Conservation (phyloP, 352 stramenopile species). For the Phytophthora megakarya region DNA sequence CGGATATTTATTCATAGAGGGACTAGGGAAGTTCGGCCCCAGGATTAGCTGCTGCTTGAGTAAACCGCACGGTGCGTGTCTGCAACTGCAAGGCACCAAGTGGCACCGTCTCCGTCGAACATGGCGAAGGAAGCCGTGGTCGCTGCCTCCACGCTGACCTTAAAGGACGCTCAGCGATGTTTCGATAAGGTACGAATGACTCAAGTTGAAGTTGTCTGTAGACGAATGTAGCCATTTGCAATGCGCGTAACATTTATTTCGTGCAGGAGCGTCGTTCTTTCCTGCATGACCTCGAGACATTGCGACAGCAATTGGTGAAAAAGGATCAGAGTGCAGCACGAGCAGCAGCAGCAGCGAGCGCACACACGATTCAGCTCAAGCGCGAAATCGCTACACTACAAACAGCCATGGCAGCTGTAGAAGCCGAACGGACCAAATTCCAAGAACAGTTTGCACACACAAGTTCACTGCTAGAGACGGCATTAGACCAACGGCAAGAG, state of each 20-base stretch:
- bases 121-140: slow-evolving; percentile 31
- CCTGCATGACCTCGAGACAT: slow-evolving; percentile 69
- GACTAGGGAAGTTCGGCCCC: neutral
- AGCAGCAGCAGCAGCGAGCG: slow-evolving; percentile 52
- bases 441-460: slow-evolving; percentile 69
- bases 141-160: slow-evolving; percentile 49
- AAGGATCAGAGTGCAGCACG: slow-evolving; percentile 68
- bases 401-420: slow-evolving; percentile 41
- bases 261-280: slow-evolving; percentile 66
- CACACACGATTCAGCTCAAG: slow-evolving; percentile 77
- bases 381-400: slow-evolving; percentile 72
- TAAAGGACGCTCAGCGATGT: slow-evolving; percentile 76
- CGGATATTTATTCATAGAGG: slow-evolving; percentile 17
- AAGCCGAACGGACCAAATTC: slow-evolving; percentile 53
- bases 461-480: slow-evolving; percentile 71
- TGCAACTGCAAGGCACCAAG: slow-evolving; percentile 1
- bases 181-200: slow-evolving; percentile 65
- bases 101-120: slow-evolving; percentile 11
- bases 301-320: slow-evolving; percentile 76
- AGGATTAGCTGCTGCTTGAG: slow-evolving; percentile 7
- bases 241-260: neutral
- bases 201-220: slow-evolving; percentile 35
- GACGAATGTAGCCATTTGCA: slow-evolving; percentile 28
- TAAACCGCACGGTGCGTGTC: slow-evolving; percentile 11
- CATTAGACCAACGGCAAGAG: slow-evolving; percentile 76